These are phyloP conservation scores for Roridomyces roridus DNA, from an alignment of 768 basidiomycete genomes.

Conservation along the genomic window DNA sequence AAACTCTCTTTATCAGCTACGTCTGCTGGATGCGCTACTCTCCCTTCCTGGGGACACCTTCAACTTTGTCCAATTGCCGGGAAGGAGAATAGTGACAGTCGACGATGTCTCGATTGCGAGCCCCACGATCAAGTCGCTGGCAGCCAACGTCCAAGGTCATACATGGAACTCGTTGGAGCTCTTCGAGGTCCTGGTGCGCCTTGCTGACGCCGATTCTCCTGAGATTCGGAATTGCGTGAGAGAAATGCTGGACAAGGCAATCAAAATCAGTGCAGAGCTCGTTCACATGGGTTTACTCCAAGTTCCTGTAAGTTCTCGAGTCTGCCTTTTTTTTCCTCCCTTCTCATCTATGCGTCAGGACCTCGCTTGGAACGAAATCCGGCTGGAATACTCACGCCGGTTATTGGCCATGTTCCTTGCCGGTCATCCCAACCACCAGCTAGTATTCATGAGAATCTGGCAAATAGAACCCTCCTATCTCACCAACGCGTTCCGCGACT, in stretches of 20 bases:
- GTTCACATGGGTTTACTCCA: constrained; percentile 93
- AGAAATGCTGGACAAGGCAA: constrained; percentile 93
- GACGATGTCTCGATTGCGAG: constrained; percentile 87
- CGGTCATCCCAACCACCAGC: constrained; percentile 92
- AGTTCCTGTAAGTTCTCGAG: constrained; percentile 74
- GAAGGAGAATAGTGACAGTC: constrained; percentile 82
- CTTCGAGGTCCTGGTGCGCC: constrained; percentile 84
- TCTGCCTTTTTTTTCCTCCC: constrained; percentile 6
- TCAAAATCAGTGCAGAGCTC: constrained; percentile 92
- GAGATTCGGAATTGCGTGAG: constrained; percentile 81
- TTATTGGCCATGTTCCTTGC: constrained; percentile 89
- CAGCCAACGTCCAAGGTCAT: constrained; percentile 88
- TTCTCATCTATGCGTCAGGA: constrained; percentile 49
- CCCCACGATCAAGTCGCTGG: constrained; percentile 91
- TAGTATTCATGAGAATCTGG: constrained; percentile 97
- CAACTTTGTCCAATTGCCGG: constrained; percentile 89
- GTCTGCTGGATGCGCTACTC: constrained; percentile 86
- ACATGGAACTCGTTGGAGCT: constrained; percentile 96
- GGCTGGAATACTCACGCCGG: constrained; percentile 85
- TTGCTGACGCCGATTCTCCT: constrained; percentile 71
- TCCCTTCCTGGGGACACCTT: constrained; percentile 90
- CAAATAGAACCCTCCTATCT: constrained; percentile 88
- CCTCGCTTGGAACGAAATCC: constrained; percentile 86
- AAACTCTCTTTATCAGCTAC: constrained; percentile 85
- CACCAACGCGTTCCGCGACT: constrained; percentile 87